Base-by-base conservation (phyloP, 2,329 filamentous ascomycete genomes). In the Colletotrichum eleusines region DNA sequence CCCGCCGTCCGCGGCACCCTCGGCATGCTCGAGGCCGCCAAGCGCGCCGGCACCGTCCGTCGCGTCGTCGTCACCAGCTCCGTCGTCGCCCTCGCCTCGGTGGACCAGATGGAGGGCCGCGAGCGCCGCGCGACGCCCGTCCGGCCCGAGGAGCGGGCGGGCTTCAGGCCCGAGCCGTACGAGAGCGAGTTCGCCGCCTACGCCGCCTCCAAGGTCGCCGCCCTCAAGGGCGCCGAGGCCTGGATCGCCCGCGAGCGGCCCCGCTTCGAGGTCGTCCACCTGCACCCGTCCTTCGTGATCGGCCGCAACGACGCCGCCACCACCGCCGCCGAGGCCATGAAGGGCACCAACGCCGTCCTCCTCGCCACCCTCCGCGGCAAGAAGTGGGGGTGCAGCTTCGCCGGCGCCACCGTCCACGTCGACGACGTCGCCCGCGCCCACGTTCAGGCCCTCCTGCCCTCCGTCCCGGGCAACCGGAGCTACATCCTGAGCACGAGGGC, bases 1-100 rank as follows among this genome's bases (percentile, higher is more conserved):
- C 88, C 88, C 0, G 88, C 87, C 8, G 83, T 90, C 55, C 83
- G 84, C 20, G 87, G 87, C 12, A 88, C 86, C 0, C 79, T 79
- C 0, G 83, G 83, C 5, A 77, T 90, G 11, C 80, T 90, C 9
- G 78, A 81, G 55, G 86, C 87, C 0, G 80, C 86, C 54, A 81
- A 84, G 68, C 76, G 78, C 26, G 74, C 61, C 9, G 60, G 69
- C 18, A 65, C 72, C 42, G 81, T 87, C 20, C 80, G 77, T 73
- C 78, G 82, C 31, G 79, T 87, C 20, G 81, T 88, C 12, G 78
- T 86, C 9, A 87, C 85, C 12, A 85, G 82, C 62, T 87, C 84
- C n/a, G 85, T 87, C 72, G 86, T 84, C 4, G 77, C 82, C 46
- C 7, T 68, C 44, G 4, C 64, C 2, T 63, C 66, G 8, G 66